Evolutionary conservation across 805 yeast genomes (phyloP).

Genomic region (Ogataea trehalophila): DNA sequence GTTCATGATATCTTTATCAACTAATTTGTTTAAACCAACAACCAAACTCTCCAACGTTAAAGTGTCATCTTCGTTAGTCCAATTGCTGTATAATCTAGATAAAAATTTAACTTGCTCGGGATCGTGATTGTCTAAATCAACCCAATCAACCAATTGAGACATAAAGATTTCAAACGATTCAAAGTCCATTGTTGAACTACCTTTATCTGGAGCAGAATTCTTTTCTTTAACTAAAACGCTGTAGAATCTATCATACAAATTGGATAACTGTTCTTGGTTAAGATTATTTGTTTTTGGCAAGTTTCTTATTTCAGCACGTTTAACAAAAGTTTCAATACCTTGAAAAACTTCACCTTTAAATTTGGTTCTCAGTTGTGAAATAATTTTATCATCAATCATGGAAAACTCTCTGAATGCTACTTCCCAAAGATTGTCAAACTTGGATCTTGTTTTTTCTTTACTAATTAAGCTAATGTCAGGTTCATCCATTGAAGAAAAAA

Average conservation of each 20-base stretch:
- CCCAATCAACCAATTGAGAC: constrained; percentile 80
- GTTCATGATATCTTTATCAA: constrained; percentile 72
- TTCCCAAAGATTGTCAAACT: constrained; percentile 84
- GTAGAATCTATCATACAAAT: constrained; percentile 81
- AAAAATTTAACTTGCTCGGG: constrained; percentile 44
- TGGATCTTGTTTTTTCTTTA: constrained; percentile 63
- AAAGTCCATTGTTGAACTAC: constrained; percentile 63
- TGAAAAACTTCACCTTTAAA: constrained; percentile 73
- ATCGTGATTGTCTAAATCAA: constrained; percentile 32
- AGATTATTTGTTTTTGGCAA: constrained; percentile 69
- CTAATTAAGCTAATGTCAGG: constrained; percentile 68
- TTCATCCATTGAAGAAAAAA: constrained; percentile 71
- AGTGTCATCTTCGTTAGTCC: constrained; percentile 61
- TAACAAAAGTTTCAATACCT: constrained; percentile 86
- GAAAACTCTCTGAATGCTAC: constrained; percentile 91
- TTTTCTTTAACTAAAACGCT: constrained; percentile 61
- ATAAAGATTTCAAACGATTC: constrained; percentile 68
- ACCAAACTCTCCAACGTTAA: constrained; percentile 67
- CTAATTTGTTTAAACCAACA: constrained; percentile 64
- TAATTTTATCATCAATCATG: constrained; percentile 68
- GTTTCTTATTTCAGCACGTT: constrained; percentile 85
- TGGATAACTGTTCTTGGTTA: constrained; percentile 51
- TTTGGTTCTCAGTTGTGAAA: constrained; percentile 62
- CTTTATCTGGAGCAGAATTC: constrained; percentile 59
- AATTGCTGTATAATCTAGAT: constrained; percentile 56